Conservation (phyloP, 441 rosid genomes). For the Cnidoscolus chayamansa region DNA sequence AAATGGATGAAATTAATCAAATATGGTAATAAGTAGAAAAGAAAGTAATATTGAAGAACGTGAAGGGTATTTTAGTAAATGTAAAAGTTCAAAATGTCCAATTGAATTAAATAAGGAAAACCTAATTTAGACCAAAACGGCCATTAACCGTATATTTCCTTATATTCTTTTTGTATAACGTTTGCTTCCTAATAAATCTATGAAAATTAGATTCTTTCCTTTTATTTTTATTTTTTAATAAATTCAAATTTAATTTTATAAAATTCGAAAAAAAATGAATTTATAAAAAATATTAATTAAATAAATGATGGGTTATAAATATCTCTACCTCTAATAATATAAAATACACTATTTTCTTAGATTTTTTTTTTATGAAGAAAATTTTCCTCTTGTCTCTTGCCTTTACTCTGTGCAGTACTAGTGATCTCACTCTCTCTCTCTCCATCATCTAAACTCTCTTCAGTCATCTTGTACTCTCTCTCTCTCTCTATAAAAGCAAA, state of each 20-base stretch:
- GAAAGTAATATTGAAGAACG: no score
- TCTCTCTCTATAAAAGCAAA: conserved; percentile 45
- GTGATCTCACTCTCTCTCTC: background rate
- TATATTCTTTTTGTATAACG: conserved; percentile 13
- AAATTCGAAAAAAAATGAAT: background rate
- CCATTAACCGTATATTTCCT: conserved; percentile 21
- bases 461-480: conserved; percentile 40
- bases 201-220: background rate
- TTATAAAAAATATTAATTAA: no score
- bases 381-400: conserved; percentile 5
- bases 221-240: no score
- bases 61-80: conserved; percentile 10
- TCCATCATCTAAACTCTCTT: conserved; percentile 35
- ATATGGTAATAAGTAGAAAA: no score
- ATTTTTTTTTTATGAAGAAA: background rate
- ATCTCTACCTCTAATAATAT: no score
- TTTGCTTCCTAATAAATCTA: background rate
- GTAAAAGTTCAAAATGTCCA: background rate
- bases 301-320: no score
- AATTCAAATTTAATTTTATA: background rate
- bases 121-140: conserved; percentile 18
- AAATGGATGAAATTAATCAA: no score
- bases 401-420: conserved; percentile 8
- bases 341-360: background rate
- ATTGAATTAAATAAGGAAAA: background rate